Evolutionary conservation across 148 eudicot species (phyloP), one percentile per base, ranked within the genome.

Genomic region (Euryodendron excelsum): DNA sequence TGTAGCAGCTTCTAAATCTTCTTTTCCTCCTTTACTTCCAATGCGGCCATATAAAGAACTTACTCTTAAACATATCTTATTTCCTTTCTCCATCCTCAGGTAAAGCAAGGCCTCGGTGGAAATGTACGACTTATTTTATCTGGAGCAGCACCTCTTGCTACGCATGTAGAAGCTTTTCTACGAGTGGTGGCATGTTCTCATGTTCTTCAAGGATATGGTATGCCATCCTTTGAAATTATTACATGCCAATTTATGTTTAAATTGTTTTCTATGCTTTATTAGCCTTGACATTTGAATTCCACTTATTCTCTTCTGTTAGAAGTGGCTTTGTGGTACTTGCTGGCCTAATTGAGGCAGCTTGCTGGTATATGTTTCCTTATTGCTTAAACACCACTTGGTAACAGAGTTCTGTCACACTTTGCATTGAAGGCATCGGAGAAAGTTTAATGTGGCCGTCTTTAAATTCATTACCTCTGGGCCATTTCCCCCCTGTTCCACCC

Each of bases 141-240:
- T 76, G 99, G 99, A 84, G 99, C 95, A 76, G 99, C 99, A 20
- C 99, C 99, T 64, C 97, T 96, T 77, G 94, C 99, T 68, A 78
- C 89, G 58, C 99, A 96, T 81, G 94, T 96, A 31, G 98, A 96
- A 85, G 90, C 90, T 44, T 96, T 80, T 85, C 79, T 96, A 47
- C 91, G 93, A 78, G 99, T 96, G 33, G 98, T 93, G 27, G 87
- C 99, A 59, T 96, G 99, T 78, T 80, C 86, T 83, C 89, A 93
- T 87, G 97, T 96, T 48, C 90, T 96, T 73, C 99, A 96, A 89
- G 99, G 99, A 88, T 96, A 96, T 69, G 99, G 99, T 96, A 88
- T 75, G 80, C 37, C 9, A 59, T 48, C 12, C 45, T 75, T 41
- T 61, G 53, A n/a, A 47, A 36, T 69, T 69, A 69, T 20, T 45